Base-by-base conservation (phyloP, 176 grass and related monocot species). In the Cymbopogon citratus region DNA sequence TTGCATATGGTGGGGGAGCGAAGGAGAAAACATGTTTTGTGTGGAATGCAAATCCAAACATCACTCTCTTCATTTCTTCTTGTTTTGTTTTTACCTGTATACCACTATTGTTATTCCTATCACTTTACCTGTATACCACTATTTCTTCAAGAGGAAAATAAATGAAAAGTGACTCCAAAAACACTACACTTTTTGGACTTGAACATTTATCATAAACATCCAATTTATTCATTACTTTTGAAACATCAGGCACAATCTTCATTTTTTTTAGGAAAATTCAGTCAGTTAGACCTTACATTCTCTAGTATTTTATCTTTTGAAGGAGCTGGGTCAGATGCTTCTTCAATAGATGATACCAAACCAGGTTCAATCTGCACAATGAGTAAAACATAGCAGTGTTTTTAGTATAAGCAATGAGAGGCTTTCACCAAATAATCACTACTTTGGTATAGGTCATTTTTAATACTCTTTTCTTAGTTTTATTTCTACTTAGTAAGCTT, bases 281-380 rank as follows among this genome's bases (percentile, higher is more conserved):
- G 14, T 51, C 57, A 11, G 51, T 49, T 33, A 25, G 28, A 62
- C 35, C 70, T 84, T 85, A 76, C 82, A 70, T 85, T 85, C 56
- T 77, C 64, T 81, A 65, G 63, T 9, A 52, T 77, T 56, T 71
- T 13, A 3, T 85, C 77, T 13, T 76, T 71, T 56, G 82, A 80
- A 81, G 78, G 77, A 41, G 41, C 39, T 35, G 26, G 65, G 11
- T 71, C 52, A 71, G 77, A 73, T 73, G 69, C 63, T 43, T 83
- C 56, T 76, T 85, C 29, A 75, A 34, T 2, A 48, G 41, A 41
- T 63, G 71, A 81, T 85, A 3, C 26, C 77, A 77, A 89, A 57
- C 43, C 54, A 81, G 66, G 7, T 85, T 62, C 25, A 54, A 35
- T n/a, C 82, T 89, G 56, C 63, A 81, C 44, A 46, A 15, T 46